Conservation (phyloP, 257 asterid species). For the Rehmannia glutinosa region DNA sequence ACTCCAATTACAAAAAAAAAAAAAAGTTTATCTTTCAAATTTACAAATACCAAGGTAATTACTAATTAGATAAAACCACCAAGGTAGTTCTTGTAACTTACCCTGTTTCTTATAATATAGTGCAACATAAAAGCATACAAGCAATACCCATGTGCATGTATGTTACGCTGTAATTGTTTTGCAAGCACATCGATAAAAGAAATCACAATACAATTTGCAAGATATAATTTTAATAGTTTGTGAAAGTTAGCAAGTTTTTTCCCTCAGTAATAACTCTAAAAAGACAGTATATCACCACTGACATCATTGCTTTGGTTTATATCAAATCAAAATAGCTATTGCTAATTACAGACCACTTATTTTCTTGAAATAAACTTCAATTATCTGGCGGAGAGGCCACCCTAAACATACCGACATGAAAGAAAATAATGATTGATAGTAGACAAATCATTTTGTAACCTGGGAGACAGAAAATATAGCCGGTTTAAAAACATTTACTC, state of each 20-base stretch:
- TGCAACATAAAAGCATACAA: neutral
- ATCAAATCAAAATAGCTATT: neutral
- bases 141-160: neutral
- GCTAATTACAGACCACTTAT: neutral
- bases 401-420: neutral
- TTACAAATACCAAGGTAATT: no score
- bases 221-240: neutral
- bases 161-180: neutral
- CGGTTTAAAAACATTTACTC: neutral
- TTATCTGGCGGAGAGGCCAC: neutral
- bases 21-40: no score
- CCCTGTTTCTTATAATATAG: neutral
- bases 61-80: no score
- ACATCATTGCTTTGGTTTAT: neutral
- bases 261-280: neutral
- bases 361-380: neutral
- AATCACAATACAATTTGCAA: neutral
- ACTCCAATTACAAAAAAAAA: no score
- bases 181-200: neutral
- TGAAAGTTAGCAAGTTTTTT: neutral
- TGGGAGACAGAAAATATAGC: neutral
- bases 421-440: neutral
- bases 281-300: neutral
- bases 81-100: no score
- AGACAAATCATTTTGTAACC: neutral